These are phyloP conservation scores for Epichloe elymi DNA, from an alignment of 2,329 filamentous ascomycete genomes.

Conservation along the genomic window DNA sequence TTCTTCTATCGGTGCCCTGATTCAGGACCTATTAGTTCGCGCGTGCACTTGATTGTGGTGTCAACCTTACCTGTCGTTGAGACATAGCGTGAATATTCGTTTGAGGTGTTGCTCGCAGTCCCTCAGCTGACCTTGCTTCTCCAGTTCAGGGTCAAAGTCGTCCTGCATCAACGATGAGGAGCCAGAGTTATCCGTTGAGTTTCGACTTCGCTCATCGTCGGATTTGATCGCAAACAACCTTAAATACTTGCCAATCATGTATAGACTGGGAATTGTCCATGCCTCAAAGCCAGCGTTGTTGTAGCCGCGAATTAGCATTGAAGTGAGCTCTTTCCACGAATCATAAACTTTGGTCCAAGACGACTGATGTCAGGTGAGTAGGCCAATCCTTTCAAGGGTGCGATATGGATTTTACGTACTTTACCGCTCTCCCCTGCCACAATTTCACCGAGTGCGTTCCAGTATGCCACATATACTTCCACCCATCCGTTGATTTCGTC, in stretches of 20 bases:
- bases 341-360: conserved; percentile 78
- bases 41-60: not conserved
- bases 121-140: conserved; percentile 75
- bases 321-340: conserved; percentile 75
- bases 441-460: conserved; percentile 68
- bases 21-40: not conserved
- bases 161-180: conserved; percentile 50
- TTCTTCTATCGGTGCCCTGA: conserved; percentile 66
- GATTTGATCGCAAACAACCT: conserved; percentile 83
- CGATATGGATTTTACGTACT: conserved; percentile 14
- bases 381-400: not conserved
- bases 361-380: conserved; percentile 22
- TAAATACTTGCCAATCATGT: conserved; percentile 75
- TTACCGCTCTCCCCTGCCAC: conserved; percentile 36
- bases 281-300: conserved; percentile 62
- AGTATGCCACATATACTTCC: conserved; percentile 72
- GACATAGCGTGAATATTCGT: conserved; percentile 78
- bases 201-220: conserved; percentile 51
- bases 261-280: conserved; percentile 88
- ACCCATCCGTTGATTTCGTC: conserved; percentile 71
- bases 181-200: conserved; percentile 21
- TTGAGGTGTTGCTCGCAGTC: conserved; percentile 87
- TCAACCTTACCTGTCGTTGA: conserved; percentile 78
- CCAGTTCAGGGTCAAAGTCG: conserved; percentile 63
- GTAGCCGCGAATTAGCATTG: conserved; percentile 68